Conservation (phyloP, 1,139 yeast genomes). For the Geotrichum bryndzae region DNA sequence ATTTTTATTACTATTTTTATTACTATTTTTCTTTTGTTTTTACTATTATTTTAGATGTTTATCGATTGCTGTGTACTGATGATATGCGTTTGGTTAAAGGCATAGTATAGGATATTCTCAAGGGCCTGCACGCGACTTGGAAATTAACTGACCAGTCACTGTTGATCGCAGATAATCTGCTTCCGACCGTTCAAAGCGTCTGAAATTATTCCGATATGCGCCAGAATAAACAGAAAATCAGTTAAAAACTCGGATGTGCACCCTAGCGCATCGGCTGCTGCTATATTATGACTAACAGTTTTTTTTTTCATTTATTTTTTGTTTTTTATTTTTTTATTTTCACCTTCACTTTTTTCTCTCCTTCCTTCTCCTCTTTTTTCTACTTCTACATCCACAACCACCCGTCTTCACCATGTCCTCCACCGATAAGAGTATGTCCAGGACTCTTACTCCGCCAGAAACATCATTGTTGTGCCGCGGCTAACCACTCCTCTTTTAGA, state of each 20-base stretch:
- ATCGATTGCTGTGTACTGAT: background rate
- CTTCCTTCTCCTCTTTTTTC: background rate
- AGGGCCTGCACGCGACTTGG: background rate
- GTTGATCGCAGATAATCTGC: background rate
- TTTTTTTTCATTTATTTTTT: background rate
- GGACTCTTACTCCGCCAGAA: background rate
- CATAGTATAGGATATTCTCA: background rate
- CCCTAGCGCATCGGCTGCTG: background rate
- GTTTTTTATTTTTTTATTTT: background rate
- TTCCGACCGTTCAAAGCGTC: background rate
- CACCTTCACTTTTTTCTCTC: background rate
- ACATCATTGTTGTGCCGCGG: background rate
- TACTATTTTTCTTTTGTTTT: background rate
- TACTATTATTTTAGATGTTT: background rate
- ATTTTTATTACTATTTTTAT: background rate
- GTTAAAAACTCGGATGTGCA: background rate
- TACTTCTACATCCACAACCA: background rate
- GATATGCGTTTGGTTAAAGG: background rate
- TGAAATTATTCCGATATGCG: background rate
- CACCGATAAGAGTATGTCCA: conserved; percentile 7
- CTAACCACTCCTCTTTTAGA: conserved; percentile 7
- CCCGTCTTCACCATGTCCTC: conserved; percentile 2
- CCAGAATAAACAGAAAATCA: background rate
- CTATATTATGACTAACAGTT: background rate
- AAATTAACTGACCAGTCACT: background rate